These are phyloP conservation scores for Trypanosoma vivax DNA, from an alignment of 208 protist species.

Conservation along the genomic window DNA sequence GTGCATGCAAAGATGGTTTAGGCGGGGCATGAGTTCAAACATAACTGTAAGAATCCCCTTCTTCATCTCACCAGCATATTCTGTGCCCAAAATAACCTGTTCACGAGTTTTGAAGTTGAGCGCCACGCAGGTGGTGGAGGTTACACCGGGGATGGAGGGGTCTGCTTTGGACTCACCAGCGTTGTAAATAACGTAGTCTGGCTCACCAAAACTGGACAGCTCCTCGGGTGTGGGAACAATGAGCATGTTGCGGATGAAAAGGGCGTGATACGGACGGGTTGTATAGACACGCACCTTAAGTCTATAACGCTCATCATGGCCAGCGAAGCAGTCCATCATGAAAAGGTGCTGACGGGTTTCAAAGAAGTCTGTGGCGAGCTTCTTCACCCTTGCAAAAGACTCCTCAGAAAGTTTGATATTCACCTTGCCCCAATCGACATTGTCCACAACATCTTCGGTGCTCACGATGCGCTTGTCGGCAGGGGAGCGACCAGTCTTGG, in stretches of 20 bases:
- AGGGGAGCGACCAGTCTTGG: conserved; percentile 90
- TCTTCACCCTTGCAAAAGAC: conserved; percentile 89
- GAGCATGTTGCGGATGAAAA: conserved; percentile 97
- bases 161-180: conserved; percentile 89
- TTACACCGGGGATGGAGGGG: conserved; percentile 81
- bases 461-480: conserved; percentile 92
- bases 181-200: conserved; percentile 95
- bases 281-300: conserved; percentile 93
- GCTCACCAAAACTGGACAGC: conserved; percentile 88
- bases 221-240: conserved; percentile 90
- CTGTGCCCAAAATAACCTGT: conserved; percentile 93
- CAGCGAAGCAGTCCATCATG: conserved; percentile 92
- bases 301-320: conserved; percentile 87
- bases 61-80: conserved; percentile 98
- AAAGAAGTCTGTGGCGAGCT: conserved; percentile 89
- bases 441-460: conserved; percentile 47
- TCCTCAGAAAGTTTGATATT: conserved; percentile 90
- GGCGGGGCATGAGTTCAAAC: conserved; percentile 93
- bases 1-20: conserved; percentile 91
- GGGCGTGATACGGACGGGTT: conserved; percentile 91
- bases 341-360: conserved; percentile 89
- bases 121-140: conserved; percentile 57
- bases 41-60: conserved; percentile 96
- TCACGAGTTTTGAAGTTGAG: conserved; percentile 84
- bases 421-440: conserved; percentile 93